Evolutionary conservation across 2,329 filamentous ascomycete species (phyloP).

Genomic region (Ophiostoma quercus): DNA sequence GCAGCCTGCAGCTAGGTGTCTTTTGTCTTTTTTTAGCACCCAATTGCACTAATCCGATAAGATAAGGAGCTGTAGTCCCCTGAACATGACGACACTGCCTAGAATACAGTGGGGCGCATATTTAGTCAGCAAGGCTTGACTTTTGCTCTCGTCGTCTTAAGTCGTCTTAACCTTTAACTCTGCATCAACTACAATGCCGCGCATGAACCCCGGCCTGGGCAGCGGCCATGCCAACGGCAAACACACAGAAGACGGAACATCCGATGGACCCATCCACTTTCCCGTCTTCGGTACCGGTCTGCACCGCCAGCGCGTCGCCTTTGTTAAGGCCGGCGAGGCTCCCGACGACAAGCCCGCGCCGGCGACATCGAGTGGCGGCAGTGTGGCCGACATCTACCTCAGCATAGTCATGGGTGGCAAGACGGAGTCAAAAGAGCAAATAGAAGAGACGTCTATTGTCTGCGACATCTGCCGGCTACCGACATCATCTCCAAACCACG

Average conservation of each 20-base stretch:
- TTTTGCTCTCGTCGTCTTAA: not conserved
- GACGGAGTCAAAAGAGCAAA: not conserved
- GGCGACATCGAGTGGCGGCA: conserved; percentile 31
- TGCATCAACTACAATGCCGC: not conserved
- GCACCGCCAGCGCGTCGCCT: conserved; percentile 50
- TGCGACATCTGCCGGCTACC: conserved; percentile 23
- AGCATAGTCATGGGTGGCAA: conserved; percentile 48
- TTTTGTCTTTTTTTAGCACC: conserved; percentile 18
- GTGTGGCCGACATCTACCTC: conserved; percentile 58
- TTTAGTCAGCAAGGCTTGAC: not conserved
- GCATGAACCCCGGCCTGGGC: not conserved
- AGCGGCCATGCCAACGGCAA: not conserved
- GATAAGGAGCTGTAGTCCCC: conserved; percentile 15
- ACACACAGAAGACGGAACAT: conserved; percentile 27
- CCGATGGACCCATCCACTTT: conserved; percentile 48
- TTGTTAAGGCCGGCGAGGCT: conserved; percentile 47
- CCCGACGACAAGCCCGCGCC: conserved; percentile 31
- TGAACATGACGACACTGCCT: conserved; percentile 20
- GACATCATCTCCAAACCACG: conserved; percentile 39
- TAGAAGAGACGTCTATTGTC: not conserved
- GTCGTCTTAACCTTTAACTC: not conserved
- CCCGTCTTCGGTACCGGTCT: conserved; percentile 53
- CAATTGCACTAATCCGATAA: conserved; percentile 15
- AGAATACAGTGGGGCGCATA: not conserved
- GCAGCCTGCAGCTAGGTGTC: conserved; percentile 8